Base-by-base conservation (phyloP, 768 basidiomycete genomes). In the Boletus vermiculosoides region DNA sequence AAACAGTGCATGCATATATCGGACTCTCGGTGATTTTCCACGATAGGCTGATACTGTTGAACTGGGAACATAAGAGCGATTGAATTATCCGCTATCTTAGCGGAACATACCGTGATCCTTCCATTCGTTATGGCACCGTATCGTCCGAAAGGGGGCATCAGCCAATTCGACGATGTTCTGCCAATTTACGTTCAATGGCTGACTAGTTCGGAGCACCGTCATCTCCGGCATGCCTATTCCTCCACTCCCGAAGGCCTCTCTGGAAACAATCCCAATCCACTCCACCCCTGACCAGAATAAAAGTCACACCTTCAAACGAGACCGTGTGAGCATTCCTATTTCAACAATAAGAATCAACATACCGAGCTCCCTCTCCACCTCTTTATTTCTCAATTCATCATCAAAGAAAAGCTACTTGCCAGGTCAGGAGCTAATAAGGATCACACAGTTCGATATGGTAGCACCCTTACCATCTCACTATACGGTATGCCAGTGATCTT, bases 401-500 rank as follows among this genome's bases (percentile, higher is more conserved):
- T 91, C 89, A 58, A 89, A 92, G 67, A 85, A 85, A 5, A 86
- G 74, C 83, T 84, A 50, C 47, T 54, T 39, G 0, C 30, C 10
- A 25, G 8, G 33, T 60, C 25, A 58, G 42, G 33, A 42, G 16
- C 4, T 28, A 0, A 44, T 10, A 25, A 30, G n/a, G 22, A 48
- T 22, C 4, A 25, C 23, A 3, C 15, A 37, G 12, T 45, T 36
- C 15, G 11, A 48, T 22, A 51, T 20, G 30, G 34, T 44, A 49
- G 30, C 9, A 30, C 18, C 46, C 77, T 22, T 45, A 87, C 89
- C 91, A 94, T 94, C 59, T 92, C 85, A 9, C 81, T 79, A 64
- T 90, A 93, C 0, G 89, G 83, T 49, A 94, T 83, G 2, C 85
- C 86, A 0, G 91, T 93, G 63, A 83, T 80, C 47, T 82, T 74